A percentile compares a stretch with the other conserved stretches of the same genome.
Evolutionary conservation across 2,329 filamentous ascomycete species (phyloP).

Genomic region (Aspergillus sp.): DNA sequence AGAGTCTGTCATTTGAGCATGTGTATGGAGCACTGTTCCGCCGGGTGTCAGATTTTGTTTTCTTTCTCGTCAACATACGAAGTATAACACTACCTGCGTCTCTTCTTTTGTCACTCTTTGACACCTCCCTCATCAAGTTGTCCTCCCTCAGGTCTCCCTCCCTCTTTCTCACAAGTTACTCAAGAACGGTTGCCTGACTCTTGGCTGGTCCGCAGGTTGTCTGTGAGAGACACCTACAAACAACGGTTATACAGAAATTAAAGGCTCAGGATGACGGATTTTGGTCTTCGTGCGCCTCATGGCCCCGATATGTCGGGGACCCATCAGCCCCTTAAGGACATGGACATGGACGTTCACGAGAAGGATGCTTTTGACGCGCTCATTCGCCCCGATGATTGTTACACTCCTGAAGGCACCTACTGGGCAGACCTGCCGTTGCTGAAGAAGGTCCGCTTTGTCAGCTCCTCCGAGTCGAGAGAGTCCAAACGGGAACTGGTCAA

Average conservation of each 20-base stretch:
- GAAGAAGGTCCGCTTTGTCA: conserved; percentile 67
- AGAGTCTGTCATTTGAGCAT: background rate
- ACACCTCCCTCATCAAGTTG: conserved; percentile 1
- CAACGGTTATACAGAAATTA: background rate
- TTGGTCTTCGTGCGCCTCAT: conserved; percentile 38
- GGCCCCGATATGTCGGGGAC: conserved; percentile 40
- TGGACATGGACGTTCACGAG: conserved; percentile 47
- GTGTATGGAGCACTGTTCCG: background rate
- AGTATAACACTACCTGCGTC: conserved; percentile 1
- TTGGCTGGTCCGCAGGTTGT: background rate
- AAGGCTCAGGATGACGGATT: conserved; percentile 26
- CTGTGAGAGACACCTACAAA: background rate
- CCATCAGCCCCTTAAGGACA: conserved; percentile 39
- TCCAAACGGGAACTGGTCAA: conserved; percentile 56
- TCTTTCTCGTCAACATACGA: conserved; percentile 9
- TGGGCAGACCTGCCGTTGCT: conserved; percentile 77
- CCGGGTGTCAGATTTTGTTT: background rate
- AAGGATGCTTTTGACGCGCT: conserved; percentile 64
- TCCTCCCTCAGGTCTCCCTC: background rate
- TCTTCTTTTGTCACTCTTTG: background rate
- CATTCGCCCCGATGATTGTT: conserved; percentile 81
- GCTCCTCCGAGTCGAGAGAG: conserved; percentile 63
- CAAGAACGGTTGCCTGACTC: background rate
- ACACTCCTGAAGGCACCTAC: conserved; percentile 73
- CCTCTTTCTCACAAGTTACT: background rate